Conservation (phyloP, 2,329 filamentous ascomycete species). For the Helotiales sp. region DNA sequence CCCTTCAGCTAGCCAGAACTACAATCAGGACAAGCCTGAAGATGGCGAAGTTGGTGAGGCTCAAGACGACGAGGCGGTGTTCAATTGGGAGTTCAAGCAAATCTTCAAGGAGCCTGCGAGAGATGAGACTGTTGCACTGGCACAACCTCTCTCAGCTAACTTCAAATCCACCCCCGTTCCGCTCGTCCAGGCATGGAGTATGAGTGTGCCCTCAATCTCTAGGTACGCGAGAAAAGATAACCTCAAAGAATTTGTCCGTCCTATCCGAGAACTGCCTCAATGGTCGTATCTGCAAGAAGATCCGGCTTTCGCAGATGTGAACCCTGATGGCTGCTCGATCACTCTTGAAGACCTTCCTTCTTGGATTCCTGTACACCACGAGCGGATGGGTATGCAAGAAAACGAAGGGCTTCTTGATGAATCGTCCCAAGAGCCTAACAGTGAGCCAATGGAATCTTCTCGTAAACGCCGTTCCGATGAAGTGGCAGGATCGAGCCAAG, state of each 20-base stretch:
- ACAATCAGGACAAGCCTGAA: neutral
- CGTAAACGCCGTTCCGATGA: slow-evolving; percentile 38
- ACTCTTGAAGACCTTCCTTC: slow-evolving; percentile 34
- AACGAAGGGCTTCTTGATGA: neutral
- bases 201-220: slow-evolving; percentile 48
- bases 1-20: slow-evolving; percentile 2
- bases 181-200: slow-evolving; percentile 39
- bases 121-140: slow-evolving; percentile 53
- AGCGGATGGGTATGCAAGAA: slow-evolving; percentile 1
- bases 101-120: slow-evolving; percentile 47
- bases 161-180: slow-evolving; percentile 54
- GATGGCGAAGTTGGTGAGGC: slow-evolving; percentile 26
- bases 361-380: slow-evolving; percentile 36
- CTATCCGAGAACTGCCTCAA: slow-evolving; percentile 48
- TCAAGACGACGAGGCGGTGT: slow-evolving; percentile 40
- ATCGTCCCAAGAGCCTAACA: neutral
- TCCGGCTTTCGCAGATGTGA: slow-evolving; percentile 48
- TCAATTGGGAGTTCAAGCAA: slow-evolving; percentile 48
- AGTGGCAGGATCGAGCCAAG: slow-evolving; percentile 8
- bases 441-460: slow-evolving; percentile 14
- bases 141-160: slow-evolving; percentile 49
- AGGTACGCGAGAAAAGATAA: slow-evolving; percentile 52
- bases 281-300: slow-evolving; percentile 51
- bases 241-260: slow-evolving; percentile 49
- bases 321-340: slow-evolving; percentile 33